These are phyloP conservation scores for Elsinoe fawcettii DNA, from an alignment of 2,329 filamentous ascomycete species.

Conservation along the genomic window DNA sequence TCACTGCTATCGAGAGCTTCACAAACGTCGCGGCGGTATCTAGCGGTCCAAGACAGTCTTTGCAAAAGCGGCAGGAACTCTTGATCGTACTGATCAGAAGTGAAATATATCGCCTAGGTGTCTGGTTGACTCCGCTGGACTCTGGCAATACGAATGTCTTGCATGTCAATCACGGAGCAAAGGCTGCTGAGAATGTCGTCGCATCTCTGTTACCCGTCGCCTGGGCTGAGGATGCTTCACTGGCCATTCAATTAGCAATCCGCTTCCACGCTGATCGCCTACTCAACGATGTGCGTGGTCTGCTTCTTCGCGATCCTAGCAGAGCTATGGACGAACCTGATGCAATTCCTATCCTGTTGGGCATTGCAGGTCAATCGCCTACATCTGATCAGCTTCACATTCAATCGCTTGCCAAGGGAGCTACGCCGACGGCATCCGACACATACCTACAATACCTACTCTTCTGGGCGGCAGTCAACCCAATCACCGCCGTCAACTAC, in stretches of 20 bases:
- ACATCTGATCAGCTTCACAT: conserved; percentile 7
- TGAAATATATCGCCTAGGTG: conserved; percentile 72
- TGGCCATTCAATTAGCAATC: conserved; percentile 77
- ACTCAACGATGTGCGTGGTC: conserved; percentile 65
- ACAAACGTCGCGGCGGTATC: conserved; percentile 48
- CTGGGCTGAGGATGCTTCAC: conserved; percentile 74
- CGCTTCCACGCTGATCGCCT: conserved; percentile 72
- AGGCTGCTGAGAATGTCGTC: conserved; percentile 19
- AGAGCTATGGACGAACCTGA: conserved; percentile 75
- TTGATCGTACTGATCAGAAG: conserved; percentile 72
- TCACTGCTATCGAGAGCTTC: conserved; percentile 57
- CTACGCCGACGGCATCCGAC: conserved; percentile 18
- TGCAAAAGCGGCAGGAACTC: conserved; percentile 76
- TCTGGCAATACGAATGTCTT: conserved; percentile 41
- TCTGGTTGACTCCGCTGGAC: conserved; percentile 81
- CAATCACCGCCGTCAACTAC: conserved; percentile 84
- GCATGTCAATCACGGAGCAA: conserved; percentile 36
- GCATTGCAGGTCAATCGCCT: conserved; percentile 42
- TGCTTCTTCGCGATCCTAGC: conserved; percentile 75
- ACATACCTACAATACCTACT: conserved; percentile 60
- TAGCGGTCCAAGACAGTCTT: conserved; percentile 50
- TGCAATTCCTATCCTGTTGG: conserved; percentile 74
- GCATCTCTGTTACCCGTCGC: conserved; percentile 65
- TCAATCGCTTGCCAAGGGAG: not conserved
- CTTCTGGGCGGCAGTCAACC: conserved; percentile 88